Base-by-base conservation (phyloP, 495 filamentous ascomycete genomes). In the Lineolata rhizophorae region DNA sequence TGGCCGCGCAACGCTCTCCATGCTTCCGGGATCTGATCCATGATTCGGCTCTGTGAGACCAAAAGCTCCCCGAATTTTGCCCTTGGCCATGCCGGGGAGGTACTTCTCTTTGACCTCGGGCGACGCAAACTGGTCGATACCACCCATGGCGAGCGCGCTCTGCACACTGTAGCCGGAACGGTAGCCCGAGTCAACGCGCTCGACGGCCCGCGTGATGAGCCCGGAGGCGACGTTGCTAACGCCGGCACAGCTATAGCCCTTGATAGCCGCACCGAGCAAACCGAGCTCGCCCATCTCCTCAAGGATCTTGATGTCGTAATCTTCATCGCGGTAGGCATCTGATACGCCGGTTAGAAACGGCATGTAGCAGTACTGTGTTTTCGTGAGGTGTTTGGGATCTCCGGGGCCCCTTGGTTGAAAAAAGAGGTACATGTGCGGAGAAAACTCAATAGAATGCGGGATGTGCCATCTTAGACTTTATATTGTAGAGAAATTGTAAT, bases 21-120 rank as follows among this genome's bases (percentile, higher is more conserved):
- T 91, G 1, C 77, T 79, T 11, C 85, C 87, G 15, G 87, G 87
- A 49, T 97, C 87, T 34, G 80, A 91, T 34, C 87, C 87, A 53
- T 97, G 87, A 52, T 97, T 94, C 31, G 90, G 90, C 52, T 97
- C 87, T 1, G 87, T 97, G 37, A 97, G 55, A 2, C 87, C 87
- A 52, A 97, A 97, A 41, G 81, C 85, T 15, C 87, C 87, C 9
- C 91, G 47, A 4, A 91, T 49, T 49, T 82, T 76, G 17, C 87
- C 90, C 53, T 77, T 76, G 18, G 83, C 85, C 64, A 95, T 67
- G 1, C 60, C 56, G 0, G 82, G 82, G 3, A 97, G 61, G 40
- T 76, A 84, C 30, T 67, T 76, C 34, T 97, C 73, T 58, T 95
- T 97, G 45, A 76, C 71, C 59, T 95, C 87, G 39, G 68, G 50